Conservation (phyloP, 164 flowering plant species). For the Macadamia integrifolia region DNA sequence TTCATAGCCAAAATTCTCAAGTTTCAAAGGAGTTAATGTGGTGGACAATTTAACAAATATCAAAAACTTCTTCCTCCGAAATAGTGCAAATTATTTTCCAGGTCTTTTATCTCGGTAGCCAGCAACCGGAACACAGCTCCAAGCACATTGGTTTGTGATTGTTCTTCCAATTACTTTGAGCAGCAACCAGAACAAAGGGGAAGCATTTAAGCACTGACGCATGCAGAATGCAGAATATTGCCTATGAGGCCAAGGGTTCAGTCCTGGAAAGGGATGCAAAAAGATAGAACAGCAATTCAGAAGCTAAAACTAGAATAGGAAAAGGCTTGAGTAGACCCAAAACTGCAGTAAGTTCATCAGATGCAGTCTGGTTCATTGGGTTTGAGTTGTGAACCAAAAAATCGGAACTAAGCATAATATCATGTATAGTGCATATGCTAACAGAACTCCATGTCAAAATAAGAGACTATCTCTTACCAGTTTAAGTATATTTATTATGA, state of each 20-base stretch:
- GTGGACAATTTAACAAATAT: not conserved
- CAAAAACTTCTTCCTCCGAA: not conserved
- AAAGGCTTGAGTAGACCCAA: slow-evolving; percentile 35
- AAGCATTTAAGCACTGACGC: too few relatives aligned
- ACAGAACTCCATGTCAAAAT: not conserved
- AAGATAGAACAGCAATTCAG: not conserved
- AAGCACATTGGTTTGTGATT: not conserved
- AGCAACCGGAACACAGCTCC: not conserved
- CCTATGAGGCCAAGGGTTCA: not conserved
- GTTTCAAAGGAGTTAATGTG: not conserved
- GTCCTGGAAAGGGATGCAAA: not conserved
- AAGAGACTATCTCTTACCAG: not conserved
- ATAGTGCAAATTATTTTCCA: not conserved
- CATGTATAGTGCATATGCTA: not conserved
- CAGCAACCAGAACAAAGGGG: not conserved
- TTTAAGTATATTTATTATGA: slow-evolving; percentile 2
- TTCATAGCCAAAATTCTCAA: not conserved
- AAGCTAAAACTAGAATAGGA: not conserved
- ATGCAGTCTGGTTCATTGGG: not conserved
- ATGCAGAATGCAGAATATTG: not conserved
- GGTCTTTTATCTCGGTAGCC: not conserved
- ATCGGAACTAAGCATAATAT: not conserved
- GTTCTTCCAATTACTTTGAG: not conserved
- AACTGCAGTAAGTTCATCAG: slow-evolving; percentile 7
- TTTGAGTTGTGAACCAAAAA: not conserved